These are phyloP conservation scores for Cladophialophora carrionii DNA, from an alignment of 2,329 filamentous ascomycete genomes.

Conservation along the genomic window DNA sequence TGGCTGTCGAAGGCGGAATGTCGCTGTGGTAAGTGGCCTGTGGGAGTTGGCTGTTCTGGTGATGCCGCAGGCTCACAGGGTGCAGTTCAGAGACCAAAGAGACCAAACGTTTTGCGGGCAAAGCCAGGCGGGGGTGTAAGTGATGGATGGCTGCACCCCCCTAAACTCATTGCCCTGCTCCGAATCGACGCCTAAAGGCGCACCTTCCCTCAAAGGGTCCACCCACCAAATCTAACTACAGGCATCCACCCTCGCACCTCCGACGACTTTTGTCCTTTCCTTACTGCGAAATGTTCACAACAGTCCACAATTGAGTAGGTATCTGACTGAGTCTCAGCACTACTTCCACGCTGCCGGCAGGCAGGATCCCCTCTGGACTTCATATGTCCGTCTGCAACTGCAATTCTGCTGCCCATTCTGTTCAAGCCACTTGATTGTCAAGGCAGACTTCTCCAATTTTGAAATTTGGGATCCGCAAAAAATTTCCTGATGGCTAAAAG, in stretches of 20 bases:
- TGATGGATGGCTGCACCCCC: neutral
- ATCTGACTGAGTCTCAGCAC: neutral
- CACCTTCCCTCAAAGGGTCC: neutral
- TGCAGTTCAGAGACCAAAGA: slow-evolving; percentile 11
- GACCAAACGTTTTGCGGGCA: slow-evolving; percentile 4
- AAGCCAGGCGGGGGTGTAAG: neutral
- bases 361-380: neutral
- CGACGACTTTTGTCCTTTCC: neutral
- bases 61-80: neutral
- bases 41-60: slow-evolving; percentile 16
- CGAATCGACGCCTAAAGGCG: neutral
- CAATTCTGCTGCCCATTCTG: neutral
- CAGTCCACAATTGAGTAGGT: neutral
- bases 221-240: neutral
- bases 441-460: slow-evolving; percentile 20
- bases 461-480: slow-evolving; percentile 11
- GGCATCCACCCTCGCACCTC: slow-evolving; percentile 1
- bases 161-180: slow-evolving; percentile 4
- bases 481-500: slow-evolving; percentile 48
- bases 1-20: slow-evolving; percentile 33
- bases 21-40: slow-evolving; percentile 22
- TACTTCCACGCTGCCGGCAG: neutral
- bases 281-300: neutral
- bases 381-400: neutral
- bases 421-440: slow-evolving; percentile 6